phyloP scores from a whole-genome alignment of 2,329 filamentous ascomycete genomes.

The Colletotrichum viniferum region DNA sequence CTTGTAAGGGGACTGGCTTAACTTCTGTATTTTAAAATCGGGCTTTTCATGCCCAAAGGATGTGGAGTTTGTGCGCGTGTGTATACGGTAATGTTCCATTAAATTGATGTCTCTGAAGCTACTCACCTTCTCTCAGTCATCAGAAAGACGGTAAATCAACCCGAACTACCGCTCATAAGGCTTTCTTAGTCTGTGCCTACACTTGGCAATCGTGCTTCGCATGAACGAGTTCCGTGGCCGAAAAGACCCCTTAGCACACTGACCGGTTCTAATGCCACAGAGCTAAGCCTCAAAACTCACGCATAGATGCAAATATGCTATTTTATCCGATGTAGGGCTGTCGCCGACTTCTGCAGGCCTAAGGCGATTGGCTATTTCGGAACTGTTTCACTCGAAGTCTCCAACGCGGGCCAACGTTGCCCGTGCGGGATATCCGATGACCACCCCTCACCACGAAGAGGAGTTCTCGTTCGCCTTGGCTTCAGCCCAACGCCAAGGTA shows the following conservation, averaged over 20 bases:
- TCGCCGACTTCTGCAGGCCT: not conserved
- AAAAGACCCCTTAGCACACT: not conserved
- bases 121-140: accelerated
- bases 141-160: not conserved
- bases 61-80: accelerated
- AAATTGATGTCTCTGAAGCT: not conserved
- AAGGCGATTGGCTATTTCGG: not conserved
- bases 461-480: not conserved
- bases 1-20: not conserved
- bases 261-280: not conserved
- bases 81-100: accelerated
- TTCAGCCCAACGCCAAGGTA: not conserved
- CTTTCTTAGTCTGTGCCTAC: not conserved
- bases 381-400: not conserved
- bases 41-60: accelerated
- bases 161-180: not conserved
- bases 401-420: not conserved
- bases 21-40: accelerated
- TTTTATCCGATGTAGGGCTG: not conserved
- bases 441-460: not conserved
- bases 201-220: not conserved
- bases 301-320: not conserved
- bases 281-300: not conserved
- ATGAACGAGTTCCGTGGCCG: not conserved
- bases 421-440: not conserved